Conservation (phyloP, 768 basidiomycete species). For the Butyriboletus loyo region DNA sequence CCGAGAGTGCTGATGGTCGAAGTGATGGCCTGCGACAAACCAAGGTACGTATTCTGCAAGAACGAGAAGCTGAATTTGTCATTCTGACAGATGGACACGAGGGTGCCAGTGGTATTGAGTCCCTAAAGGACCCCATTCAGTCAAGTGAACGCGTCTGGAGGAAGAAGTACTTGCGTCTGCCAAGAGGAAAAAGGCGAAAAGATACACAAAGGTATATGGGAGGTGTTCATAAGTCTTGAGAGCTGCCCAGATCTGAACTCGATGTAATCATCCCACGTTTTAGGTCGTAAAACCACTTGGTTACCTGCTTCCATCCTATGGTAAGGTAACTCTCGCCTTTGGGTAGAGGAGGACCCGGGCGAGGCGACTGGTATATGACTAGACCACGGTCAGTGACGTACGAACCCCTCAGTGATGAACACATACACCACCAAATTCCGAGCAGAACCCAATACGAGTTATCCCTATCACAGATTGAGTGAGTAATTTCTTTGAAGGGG, state of each 20-base stretch:
- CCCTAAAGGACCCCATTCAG: constrained; percentile 43
- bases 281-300: background rate
- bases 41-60: constrained; percentile 76
- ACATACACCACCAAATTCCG: constrained; percentile 88
- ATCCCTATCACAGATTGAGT: constrained; percentile 39
- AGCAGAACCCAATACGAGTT: constrained; percentile 75
- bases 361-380: constrained; percentile 85
- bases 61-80: constrained; percentile 81
- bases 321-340: constrained; percentile 75
- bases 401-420: background rate
- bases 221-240: constrained; percentile 72
- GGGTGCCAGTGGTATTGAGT: constrained; percentile 73
- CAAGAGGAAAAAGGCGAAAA: constrained; percentile 74
- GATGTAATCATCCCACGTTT: background rate
- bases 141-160: background rate
- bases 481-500: background rate
- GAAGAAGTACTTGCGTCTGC: constrained; percentile 54
- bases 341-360: constrained; percentile 76
- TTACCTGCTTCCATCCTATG: constrained; percentile 82
- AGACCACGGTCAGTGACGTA: background rate
- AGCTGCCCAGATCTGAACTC: constrained; percentile 67
- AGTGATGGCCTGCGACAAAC: constrained; percentile 70
- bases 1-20: constrained; percentile 70
- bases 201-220: constrained; percentile 79
- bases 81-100: constrained; percentile 76